These are phyloP conservation scores for Pythium periplocum DNA, from an alignment of 352 stramenopile genomes.

Conservation along the genomic window DNA sequence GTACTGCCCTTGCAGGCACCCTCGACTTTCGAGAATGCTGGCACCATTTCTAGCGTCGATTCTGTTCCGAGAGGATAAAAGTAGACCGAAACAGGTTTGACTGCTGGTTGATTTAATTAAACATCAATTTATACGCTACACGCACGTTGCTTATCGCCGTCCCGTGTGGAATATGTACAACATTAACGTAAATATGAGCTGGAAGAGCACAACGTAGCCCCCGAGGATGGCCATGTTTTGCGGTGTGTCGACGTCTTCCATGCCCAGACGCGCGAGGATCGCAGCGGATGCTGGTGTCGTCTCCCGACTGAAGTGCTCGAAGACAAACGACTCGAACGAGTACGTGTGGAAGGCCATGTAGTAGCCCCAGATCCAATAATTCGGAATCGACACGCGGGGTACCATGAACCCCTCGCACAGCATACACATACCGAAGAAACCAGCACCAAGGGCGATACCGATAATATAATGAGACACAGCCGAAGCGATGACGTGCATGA, in stretches of 20 bases:
- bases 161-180: constrained; percentile 59
- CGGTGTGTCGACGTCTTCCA: constrained; percentile 22
- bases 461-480: constrained; percentile 53
- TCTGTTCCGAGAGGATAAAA: too few relatives aligned
- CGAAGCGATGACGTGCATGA: constrained; percentile 38
- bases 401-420: constrained; percentile 53
- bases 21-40: too few relatives aligned
- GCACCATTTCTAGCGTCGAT: too few relatives aligned
- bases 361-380: constrained; percentile 45
- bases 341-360: constrained; percentile 62
- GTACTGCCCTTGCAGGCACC: too few relatives aligned
- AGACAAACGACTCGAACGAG: constrained; percentile 46
- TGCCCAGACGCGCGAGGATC: constrained; percentile 21
- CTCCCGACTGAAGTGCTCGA: constrained; percentile 32
- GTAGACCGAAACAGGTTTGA: too few relatives aligned
- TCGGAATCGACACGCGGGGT: constrained; percentile 27
- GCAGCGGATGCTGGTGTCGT: neutral
- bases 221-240: constrained; percentile 26
- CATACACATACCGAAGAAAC: constrained; percentile 50
- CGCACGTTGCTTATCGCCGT: constrained; percentile 20
- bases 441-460: constrained; percentile 43
- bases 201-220: constrained; percentile 18
- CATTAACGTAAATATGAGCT: constrained; percentile 38
- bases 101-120: neutral
- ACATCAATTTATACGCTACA: too few relatives aligned